Evolutionary conservation across 441 rosid genomes (phyloP), one percentile per base, ranked within the genome.

Genomic region (Cnidoscolus chayamansa): DNA sequence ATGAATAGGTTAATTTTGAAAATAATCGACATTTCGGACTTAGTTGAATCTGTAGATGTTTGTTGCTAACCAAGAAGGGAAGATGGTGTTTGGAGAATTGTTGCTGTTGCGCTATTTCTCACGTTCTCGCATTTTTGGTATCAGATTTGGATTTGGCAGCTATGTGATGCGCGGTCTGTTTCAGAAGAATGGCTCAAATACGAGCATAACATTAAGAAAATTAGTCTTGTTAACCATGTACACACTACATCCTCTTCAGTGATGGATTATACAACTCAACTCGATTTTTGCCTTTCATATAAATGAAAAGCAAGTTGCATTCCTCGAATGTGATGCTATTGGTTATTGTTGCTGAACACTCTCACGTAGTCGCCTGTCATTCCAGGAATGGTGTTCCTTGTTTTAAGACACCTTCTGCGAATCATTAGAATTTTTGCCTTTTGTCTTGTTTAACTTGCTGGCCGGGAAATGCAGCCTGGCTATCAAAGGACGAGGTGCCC

Each of bases 401-500:
- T 53, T 48, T 45, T 16, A 56, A 32, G 48, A 49, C 71, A 48
- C 56, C 67, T 31, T 64, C 70, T 61, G 69, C 59, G 71, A 65
- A 10, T 77, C 81, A 37, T 63, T 79, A 67, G 57, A 77, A 37
- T 59, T 82, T 54, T 72, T 80, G 19, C 77, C 83, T 77, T 74
- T 88, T 53, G 67, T 73, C 79, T 74, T 84, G 75, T 79, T 80
- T 73, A 78, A 17, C 83, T 81, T 90, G 81, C 94, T 93, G 50
- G 87, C 91, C 3, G 96, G 79, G 16, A 86, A 84, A 84, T 96
- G 99, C 75, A 96, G 79, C 75, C 99, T 89, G 60, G 86, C 89
- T 65, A 79, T 77, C 17, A 93, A 85, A 40, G 99, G 99, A 31
- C 96, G 89, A 7, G 98, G 99, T 55, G 98, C 97, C 70, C 91